Percentiles rank a stretch among this genome's conserved stretches.
These are phyloP conservation scores for Prosopis cineraria DNA, from an alignment of 306 rosid species.

Conservation along the genomic window DNA sequence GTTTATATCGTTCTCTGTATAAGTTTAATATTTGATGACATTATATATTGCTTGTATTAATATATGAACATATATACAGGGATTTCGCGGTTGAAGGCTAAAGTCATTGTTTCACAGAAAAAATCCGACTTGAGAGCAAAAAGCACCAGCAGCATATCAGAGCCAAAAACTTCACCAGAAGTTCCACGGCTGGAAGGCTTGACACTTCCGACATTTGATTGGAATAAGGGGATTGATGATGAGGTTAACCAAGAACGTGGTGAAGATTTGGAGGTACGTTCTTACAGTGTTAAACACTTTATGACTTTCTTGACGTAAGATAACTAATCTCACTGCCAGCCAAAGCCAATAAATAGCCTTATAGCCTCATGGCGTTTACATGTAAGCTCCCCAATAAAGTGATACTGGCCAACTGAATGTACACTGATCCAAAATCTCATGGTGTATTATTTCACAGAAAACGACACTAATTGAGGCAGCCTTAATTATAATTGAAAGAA, in stretches of 20 bases:
- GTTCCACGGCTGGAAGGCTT: background rate
- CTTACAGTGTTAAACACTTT: too few relatives aligned
- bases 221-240: background rate
- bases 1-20: background rate
- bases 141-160: background rate
- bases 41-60: background rate
- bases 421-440: too few relatives aligned
- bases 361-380: too few relatives aligned
- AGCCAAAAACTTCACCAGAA: background rate
- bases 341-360: too few relatives aligned
- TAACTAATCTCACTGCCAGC: too few relatives aligned
- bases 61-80: background rate
- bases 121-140: background rate
- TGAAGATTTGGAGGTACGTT: background rate
- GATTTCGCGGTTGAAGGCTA: background rate
- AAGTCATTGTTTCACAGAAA: background rate
- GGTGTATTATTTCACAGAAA: too few relatives aligned
- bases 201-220: background rate
- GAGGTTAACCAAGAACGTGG: background rate
- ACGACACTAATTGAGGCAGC: too few relatives aligned
- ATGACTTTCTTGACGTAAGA: too few relatives aligned
- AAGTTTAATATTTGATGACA: too few relatives aligned
- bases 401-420: too few relatives aligned
- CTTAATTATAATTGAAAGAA: too few relatives aligned
- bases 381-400: too few relatives aligned